Conservation (phyloP, 306 rosid species). For the Potentilla sterilis region DNA sequence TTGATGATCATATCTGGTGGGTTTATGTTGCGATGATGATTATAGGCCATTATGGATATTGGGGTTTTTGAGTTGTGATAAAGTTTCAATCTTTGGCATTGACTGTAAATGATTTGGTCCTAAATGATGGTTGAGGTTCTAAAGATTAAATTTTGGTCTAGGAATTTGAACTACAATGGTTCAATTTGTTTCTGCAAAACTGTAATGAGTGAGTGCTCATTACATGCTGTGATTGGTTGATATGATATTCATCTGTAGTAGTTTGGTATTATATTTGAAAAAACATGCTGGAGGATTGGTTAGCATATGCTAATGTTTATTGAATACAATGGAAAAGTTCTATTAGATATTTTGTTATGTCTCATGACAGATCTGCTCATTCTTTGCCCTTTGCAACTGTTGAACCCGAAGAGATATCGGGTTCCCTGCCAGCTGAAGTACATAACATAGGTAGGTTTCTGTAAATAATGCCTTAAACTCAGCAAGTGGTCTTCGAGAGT, state of each 20-base stretch:
- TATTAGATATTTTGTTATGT: not conserved
- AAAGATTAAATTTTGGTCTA: slow-evolving; percentile 3
- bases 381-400: slow-evolving; percentile 63
- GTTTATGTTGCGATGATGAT: not conserved
- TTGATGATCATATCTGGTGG: slow-evolving; percentile 6
- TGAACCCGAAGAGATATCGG: slow-evolving; percentile 77
- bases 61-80: not conserved
- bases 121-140: not conserved
- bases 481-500: slow-evolving; percentile 4
- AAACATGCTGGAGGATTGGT: not conserved
- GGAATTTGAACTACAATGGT: slow-evolving; percentile 3
- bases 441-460: slow-evolving; percentile 66
- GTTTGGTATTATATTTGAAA: not conserved
- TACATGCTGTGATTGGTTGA: not conserved
- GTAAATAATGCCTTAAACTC: not conserved
- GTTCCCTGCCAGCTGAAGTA: slow-evolving; percentile 83
- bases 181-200: not conserved
- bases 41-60: not conserved
- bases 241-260: not conserved
- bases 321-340: not conserved
- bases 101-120: not conserved
- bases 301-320: not conserved
- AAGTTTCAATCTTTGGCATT: slow-evolving; percentile 3
- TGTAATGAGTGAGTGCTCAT: not conserved
- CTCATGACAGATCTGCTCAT: slow-evolving; percentile 51